Evolutionary conservation across 306 rosid species (phyloP).

Genomic region (Urtica urens): DNA sequence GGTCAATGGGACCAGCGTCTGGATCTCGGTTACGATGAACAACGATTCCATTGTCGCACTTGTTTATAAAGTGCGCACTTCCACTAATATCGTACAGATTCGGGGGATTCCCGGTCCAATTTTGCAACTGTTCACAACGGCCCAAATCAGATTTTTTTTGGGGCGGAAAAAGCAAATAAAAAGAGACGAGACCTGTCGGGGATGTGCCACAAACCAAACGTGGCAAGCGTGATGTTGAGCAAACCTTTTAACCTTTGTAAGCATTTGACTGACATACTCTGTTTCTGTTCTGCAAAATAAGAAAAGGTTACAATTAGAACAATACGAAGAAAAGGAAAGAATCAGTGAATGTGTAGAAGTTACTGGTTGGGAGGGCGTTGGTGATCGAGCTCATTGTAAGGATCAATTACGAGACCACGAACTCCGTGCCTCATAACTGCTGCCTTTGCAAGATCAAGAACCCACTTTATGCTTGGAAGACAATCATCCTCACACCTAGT

Average conservation of each 20-base stretch:
- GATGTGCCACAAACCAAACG: conserved; percentile 99
- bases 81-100: conserved; percentile 94
- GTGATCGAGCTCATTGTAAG: conserved; percentile 95
- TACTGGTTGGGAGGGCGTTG: conserved; percentile 81
- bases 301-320: neutral
- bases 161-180: neutral
- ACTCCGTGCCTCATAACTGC: conserved; percentile 89
- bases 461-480: conserved; percentile 79
- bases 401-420: conserved; percentile 95
- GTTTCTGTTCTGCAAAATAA: conserved; percentile 62
- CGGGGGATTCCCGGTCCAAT: conserved; percentile 73
- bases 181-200: conserved; percentile 76
- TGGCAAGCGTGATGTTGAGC: conserved; percentile 92
- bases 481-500: conserved; percentile 81
- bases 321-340: too few species aligned
- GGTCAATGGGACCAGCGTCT: conserved; percentile 62
- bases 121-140: conserved; percentile 45
- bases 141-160: conserved; percentile 9
- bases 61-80: conserved; percentile 87
- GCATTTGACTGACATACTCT: conserved; percentile 94
- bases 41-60: conserved; percentile 90
- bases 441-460: conserved; percentile 79
- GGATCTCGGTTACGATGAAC: conserved; percentile 90
- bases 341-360: conserved; percentile 33
- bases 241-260: conserved; percentile 76